These are phyloP conservation scores for Ascobolus immersus DNA, from an alignment of 495 filamentous ascomycete species.

Conservation along the genomic window DNA sequence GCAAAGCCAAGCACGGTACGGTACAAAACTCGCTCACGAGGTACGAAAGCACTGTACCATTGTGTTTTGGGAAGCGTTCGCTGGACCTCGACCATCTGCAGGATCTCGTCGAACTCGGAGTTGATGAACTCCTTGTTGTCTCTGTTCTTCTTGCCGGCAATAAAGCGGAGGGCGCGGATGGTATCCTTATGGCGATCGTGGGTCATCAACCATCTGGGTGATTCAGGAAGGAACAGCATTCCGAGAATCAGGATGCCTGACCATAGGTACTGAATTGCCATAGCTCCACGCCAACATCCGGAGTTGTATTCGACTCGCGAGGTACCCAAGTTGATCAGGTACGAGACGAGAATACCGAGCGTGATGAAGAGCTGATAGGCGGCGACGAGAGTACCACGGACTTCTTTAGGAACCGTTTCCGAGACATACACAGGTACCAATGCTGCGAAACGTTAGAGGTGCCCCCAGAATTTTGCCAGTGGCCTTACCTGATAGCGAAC, in stretches of 20 bases:
- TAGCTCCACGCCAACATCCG: conserved; percentile 7
- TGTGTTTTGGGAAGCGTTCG: conserved; percentile 22
- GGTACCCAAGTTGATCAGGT: conserved; percentile 36
- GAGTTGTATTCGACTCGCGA: conserved; percentile 7
- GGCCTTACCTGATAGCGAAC: conserved; percentile 27
- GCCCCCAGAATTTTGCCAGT: conserved; percentile 19
- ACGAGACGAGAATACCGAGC: conserved; percentile 46
- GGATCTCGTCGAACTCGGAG: conserved; percentile 42
- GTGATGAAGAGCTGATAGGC: conserved; percentile 61
- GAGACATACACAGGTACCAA: conserved; percentile 12
- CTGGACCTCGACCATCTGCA: conserved; percentile 30
- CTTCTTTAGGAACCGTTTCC: conserved; percentile 29
- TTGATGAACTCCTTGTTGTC: conserved; percentile 32
- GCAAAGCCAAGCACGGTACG: conserved; percentile 38
- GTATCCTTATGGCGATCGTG: conserved; percentile 31
- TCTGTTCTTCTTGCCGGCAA: conserved; percentile 33
- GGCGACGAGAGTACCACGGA: conserved; percentile 32
- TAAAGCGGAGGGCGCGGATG: conserved; percentile 32
- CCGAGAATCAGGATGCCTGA: conserved; percentile 47
- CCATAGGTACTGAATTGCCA: conserved; percentile 24
- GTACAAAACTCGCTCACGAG: conserved; percentile 26
- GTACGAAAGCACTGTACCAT: conserved; percentile 34
- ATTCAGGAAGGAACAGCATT: conserved; percentile 35
- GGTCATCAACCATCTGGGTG: conserved; percentile 33
- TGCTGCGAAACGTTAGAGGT: conserved; percentile 20